Conservation (phyloP, 208 protist species). For the Plasmodiophora brassicae region DNA sequence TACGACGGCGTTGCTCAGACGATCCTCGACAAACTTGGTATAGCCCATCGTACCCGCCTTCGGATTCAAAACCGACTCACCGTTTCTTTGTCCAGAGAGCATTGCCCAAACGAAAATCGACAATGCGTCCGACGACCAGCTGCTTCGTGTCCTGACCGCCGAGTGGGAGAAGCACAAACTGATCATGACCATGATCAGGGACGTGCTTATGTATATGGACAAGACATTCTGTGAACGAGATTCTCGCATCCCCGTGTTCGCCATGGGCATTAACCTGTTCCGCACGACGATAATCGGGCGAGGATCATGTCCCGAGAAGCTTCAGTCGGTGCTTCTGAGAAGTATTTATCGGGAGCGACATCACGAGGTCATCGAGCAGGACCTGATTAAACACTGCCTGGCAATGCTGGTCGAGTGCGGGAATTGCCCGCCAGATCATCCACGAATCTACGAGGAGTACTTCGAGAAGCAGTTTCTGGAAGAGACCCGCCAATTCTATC, state of each 20-base stretch:
- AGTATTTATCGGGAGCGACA: slow-evolving; percentile 19
- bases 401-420: slow-evolving; percentile 41
- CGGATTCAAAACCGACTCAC: neutral
- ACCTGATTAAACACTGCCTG: slow-evolving; percentile 26
- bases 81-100: neutral
- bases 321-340: slow-evolving; percentile 27
- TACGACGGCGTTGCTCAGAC: slow-evolving; percentile 36
- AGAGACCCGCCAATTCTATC: slow-evolving; percentile 35
- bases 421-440: neutral
- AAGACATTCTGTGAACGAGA: slow-evolving; percentile 36
- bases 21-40: slow-evolving; percentile 40
- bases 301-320: neutral
- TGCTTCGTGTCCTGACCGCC: neutral
- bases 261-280: slow-evolving; percentile 29
- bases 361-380: neutral
- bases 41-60: neutral
- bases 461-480: slow-evolving; percentile 38
- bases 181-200: slow-evolving; percentile 40
- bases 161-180: slow-evolving; percentile 39
- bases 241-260: neutral
- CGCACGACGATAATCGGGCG: neutral
- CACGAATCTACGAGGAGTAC: slow-evolving; percentile 25
- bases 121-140: slow-evolving; percentile 23
- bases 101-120: slow-evolving; percentile 12
- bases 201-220: slow-evolving; percentile 47